Evolutionary conservation across 331 rosid species (phyloP).

Genomic region (Ulmus americana): DNA sequence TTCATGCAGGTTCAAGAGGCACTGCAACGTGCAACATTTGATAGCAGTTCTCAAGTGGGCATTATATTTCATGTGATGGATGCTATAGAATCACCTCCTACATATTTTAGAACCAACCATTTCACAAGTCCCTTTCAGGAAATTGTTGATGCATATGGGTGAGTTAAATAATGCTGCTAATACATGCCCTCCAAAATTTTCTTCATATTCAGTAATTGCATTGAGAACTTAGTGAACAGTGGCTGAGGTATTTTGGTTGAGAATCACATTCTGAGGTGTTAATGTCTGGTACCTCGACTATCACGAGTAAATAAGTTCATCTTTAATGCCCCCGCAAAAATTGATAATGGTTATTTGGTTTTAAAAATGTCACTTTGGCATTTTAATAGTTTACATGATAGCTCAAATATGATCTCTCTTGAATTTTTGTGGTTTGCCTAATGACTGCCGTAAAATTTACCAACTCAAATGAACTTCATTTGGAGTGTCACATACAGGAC

Average conservation of each 20-base stretch:
- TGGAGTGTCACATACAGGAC: neutral
- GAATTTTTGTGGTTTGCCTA: neutral
- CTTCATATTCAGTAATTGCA: neutral
- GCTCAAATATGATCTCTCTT: no score
- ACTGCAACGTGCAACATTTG: conserved; percentile 94
- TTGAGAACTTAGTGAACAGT: neutral
- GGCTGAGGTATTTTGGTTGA: neutral
- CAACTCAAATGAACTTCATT: neutral
- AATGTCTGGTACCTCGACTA: neutral
- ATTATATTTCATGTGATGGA: conserved; percentile 81
- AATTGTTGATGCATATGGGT: conserved; percentile 99
- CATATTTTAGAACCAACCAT: conserved; percentile 79
- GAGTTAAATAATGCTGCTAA: conserved; percentile 34
- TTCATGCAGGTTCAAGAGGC: conserved; percentile 75
- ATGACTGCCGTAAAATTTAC: neutral
- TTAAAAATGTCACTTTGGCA: neutral
- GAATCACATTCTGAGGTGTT: neutral
- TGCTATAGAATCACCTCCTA: conserved; percentile 90
- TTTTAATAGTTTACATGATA: no score
- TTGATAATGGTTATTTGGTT: neutral
- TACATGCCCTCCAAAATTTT: neutral
- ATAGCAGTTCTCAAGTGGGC: conserved; percentile 95
- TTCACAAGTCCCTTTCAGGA: conserved; percentile 89
- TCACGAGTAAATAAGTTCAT: neutral
- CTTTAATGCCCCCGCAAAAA: neutral